Conservation (phyloP, 352 stramenopile species). For the Pythium monospermum region DNA sequence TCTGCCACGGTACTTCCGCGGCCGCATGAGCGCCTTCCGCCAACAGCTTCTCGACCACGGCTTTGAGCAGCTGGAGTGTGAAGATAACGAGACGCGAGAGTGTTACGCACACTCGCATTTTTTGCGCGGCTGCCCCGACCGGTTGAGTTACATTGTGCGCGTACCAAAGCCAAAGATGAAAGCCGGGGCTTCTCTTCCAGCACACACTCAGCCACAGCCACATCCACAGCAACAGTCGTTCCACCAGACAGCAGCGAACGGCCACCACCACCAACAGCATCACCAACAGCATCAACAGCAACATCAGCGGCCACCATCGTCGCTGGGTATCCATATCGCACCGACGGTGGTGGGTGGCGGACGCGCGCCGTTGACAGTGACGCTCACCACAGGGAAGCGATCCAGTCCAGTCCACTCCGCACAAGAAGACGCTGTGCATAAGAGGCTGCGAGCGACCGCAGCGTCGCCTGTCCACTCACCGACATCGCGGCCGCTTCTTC, state of each 20-base stretch:
- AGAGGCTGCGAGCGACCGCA: conserved; percentile 12
- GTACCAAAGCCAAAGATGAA: conserved; percentile 37
- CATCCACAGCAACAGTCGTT: neutral
- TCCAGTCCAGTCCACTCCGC: conserved; percentile 10
- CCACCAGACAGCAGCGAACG: neutral
- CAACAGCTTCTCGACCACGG: conserved; percentile 75
- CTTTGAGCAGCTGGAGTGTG: conserved; percentile 56
- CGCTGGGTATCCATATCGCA: conserved; percentile 14
- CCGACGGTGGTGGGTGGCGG: conserved; percentile 4
- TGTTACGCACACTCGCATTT: conserved; percentile 56
- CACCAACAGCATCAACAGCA: neutral
- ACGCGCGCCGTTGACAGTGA: conserved; percentile 39
- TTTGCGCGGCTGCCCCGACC: conserved; percentile 36
- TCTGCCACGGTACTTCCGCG: conserved; percentile 66
- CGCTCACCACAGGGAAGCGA: conserved; percentile 29
- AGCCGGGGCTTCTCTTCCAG: conserved; percentile 14
- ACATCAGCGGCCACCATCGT: conserved; percentile 4
- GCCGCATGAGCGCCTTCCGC: conserved; percentile 59
- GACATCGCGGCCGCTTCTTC: too few relatives aligned
- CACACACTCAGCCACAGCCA: neutral
- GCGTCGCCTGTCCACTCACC: conserved; percentile 1
- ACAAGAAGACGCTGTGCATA: conserved; percentile 3
- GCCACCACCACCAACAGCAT: neutral
- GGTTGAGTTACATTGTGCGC: conserved; percentile 55
- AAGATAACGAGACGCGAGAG: conserved; percentile 49